phyloP scores from a whole-genome alignment of 768 basidiomycete species.

The Russula sp. region DNA sequence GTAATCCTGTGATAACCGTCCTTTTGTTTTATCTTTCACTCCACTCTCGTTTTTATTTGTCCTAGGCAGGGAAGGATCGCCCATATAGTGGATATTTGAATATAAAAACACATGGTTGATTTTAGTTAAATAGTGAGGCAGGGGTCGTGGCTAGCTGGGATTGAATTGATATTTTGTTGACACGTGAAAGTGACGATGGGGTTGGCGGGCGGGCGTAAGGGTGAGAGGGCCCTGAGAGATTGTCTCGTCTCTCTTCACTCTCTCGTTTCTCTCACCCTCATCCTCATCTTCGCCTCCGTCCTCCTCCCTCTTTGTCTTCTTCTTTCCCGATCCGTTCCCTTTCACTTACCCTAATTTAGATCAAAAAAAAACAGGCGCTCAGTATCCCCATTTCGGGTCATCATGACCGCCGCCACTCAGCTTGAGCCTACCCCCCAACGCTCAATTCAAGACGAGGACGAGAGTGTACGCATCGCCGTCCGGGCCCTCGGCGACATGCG shows the following conservation, averaged over 20 bases:
- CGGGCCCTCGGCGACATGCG: slow-evolving; percentile 75
- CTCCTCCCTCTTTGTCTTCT: neutral
- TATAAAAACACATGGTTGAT: neutral
- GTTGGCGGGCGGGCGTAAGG: neutral
- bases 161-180: neutral
- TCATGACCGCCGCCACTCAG: slow-evolving; percentile 17
- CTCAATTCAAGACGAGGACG: slow-evolving; percentile 53
- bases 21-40: neutral
- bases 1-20: slow-evolving; percentile 6
- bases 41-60: neutral
- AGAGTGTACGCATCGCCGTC: slow-evolving; percentile 74
- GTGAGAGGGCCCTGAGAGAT: neutral
- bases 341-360: neutral
- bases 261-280: neutral
- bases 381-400: slow-evolving; percentile 1
- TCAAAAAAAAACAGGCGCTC: neutral
- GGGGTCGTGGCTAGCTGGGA: neutral
- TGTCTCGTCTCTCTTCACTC: neutral
- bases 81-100: slow-evolving; percentile 6
- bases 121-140: neutral
- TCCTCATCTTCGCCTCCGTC: neutral
- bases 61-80: slow-evolving; percentile 11
- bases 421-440: neutral
- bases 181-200: slow-evolving; percentile 18
- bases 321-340: neutral